Conservation (phyloP, 2,329 filamentous ascomycete genomes). For the Aureobasidium namibiae region DNA sequence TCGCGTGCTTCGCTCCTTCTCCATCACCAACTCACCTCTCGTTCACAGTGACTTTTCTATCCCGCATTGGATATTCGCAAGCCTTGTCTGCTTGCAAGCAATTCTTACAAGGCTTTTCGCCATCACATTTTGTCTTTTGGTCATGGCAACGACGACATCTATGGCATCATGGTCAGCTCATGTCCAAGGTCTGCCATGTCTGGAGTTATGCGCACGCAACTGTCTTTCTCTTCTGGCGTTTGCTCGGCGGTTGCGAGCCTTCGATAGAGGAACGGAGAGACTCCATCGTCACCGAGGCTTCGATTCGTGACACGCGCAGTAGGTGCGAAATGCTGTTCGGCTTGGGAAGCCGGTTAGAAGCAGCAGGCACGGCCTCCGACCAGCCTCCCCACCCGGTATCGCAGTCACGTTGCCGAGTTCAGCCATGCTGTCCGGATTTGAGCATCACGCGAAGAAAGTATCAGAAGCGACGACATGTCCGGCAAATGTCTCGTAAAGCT, state of each 20-base stretch:
- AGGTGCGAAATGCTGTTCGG: neutral
- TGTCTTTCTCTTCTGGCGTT: conserved; percentile 11
- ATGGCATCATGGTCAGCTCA: neutral
- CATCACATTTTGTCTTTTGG: conserved; percentile 29
- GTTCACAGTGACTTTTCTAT: conserved; percentile 25
- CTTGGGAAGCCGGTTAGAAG: neutral
- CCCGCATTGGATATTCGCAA: conserved; percentile 23
- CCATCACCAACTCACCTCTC: conserved; percentile 17
- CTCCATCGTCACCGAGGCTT: neutral
- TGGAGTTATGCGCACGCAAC: neutral
- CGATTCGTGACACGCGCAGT: neutral
- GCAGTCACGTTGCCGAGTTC: neutral
- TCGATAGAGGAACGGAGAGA: conserved; percentile 18
- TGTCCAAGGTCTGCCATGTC: neutral
- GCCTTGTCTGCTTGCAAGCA: conserved; percentile 21
- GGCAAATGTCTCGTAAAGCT: neutral
- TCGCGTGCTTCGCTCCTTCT: neutral
- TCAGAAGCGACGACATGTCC: neutral
- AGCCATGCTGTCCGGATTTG: neutral
- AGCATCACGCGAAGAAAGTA: neutral
- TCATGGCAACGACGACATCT: conserved; percentile 15
- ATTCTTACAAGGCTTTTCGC: conserved; percentile 25
- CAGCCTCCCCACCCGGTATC: neutral
- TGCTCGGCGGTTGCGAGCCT: neutral
- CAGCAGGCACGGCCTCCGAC: neutral